Evolutionary conservation across 257 asterid species (phyloP), one percentile per base, ranked within the genome.

Genomic region (Lycium ferocissimum): DNA sequence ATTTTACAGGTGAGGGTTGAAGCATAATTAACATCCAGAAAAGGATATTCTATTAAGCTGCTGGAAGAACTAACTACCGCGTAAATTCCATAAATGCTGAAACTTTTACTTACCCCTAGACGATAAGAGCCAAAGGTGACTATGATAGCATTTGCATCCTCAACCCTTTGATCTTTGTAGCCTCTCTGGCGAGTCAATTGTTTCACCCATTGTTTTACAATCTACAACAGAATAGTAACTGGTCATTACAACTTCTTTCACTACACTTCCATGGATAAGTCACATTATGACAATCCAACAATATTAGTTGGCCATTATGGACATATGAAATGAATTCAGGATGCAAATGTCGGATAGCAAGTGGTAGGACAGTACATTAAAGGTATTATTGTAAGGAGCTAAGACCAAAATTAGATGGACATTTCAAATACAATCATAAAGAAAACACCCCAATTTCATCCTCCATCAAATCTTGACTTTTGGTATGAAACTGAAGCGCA

Each of bases 61-160:
- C 51, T 69, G 51, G 26, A 9, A 71, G 56, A 71, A 71, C 17
- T 43, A 71, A 71, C 33, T 40, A 71, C 33, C 56, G 9, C 20
- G 35, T 17, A 71, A 69, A 0, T 71, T 71, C 79, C 51, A 69
- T 37, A 40, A 71, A 43, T 4, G 53, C 58, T 56, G 17, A 81
- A 45, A 82, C 66, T 1, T 33, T 12, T 65, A 82, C 90, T 49
- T 89, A 89, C 92, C 81, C 92, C 92, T 63, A 89, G 75, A n/a
- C 89, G 89, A 49, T 87, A 89, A 83, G 92, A 89, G 62, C 92
- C 92, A 72, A 86, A 89, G 18, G 92, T 89, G 70, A 87, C 86
- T 88, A 89, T 88, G 86, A 87, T 84, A 70, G 92, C 89, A 86
- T 89, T 89, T 51, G 92, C 92, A 84, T 89, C 92, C 15, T 84